These are phyloP conservation scores for Boletus sp. DNA, from an alignment of 768 basidiomycete genomes.

Conservation along the genomic window DNA sequence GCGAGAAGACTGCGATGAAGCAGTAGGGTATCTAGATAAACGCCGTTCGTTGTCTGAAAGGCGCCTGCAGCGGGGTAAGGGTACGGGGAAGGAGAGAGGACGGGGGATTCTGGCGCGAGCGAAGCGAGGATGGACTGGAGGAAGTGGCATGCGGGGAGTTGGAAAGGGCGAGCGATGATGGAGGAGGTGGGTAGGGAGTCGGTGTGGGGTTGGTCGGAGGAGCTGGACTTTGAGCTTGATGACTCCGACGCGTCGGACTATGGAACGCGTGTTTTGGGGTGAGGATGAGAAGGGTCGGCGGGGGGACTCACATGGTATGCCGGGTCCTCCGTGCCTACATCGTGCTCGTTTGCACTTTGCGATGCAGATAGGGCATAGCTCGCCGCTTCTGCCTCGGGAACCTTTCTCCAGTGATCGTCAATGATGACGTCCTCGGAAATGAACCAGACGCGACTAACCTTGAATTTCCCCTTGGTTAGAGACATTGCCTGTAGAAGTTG, in stretches of 20 bases:
- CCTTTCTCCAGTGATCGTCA: slow-evolving; percentile 34
- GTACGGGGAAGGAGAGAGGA: slow-evolving; percentile 31
- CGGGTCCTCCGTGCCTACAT: slow-evolving; percentile 44
- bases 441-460: slow-evolving; percentile 24
- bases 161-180: slow-evolving; percentile 8
- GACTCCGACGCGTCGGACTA: slow-evolving; percentile 47
- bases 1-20: slow-evolving; percentile 68
- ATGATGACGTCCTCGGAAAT: not conserved
- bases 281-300: not conserved
- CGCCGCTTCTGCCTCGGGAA: slow-evolving; percentile 18
- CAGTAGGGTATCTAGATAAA: slow-evolving; percentile 75
- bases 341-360: slow-evolving; percentile 37
- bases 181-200: slow-evolving; percentile 15
- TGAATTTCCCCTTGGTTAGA: slow-evolving; percentile 34
- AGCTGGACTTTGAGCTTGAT: slow-evolving; percentile 43
- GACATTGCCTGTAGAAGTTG: slow-evolving; percentile 50
- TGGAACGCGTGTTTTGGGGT: not conserved
- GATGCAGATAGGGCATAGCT: slow-evolving; percentile 27
- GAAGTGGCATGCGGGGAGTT: slow-evolving; percentile 54
- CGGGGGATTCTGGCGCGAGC: slow-evolving; percentile 42
- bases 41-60: slow-evolving; percentile 61
- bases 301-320: slow-evolving; percentile 38
- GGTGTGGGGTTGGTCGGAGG: slow-evolving; percentile 25
- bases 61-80: slow-evolving; percentile 29
- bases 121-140: slow-evolving; percentile 58